A percentile compares a stretch with the other conserved stretches of the same genome.
Conservation (phyloP, 495 filamentous ascomycete genomes). For the Penicillium paradoxum region DNA sequence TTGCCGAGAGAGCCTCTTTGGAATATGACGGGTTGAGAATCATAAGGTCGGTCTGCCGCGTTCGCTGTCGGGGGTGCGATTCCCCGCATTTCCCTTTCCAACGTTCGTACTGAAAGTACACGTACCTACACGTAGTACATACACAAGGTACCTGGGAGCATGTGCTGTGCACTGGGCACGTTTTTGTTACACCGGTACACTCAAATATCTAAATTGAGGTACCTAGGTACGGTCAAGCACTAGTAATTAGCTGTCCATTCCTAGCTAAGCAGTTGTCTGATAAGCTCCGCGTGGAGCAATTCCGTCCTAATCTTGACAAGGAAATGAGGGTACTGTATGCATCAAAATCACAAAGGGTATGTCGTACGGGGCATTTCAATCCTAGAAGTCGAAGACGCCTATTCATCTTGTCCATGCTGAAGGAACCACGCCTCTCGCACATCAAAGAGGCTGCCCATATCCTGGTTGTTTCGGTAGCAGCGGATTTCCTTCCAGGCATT, state of each 20-base stretch:
- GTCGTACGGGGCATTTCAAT: neutral
- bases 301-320: neutral
- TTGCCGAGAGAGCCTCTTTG: too few relatives aligned
- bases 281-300: neutral
- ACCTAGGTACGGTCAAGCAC: neutral
- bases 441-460: conserved; percentile 52
- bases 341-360: neutral
- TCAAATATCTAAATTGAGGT: too few relatives aligned
- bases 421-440: conserved; percentile 45
- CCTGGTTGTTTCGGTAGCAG: conserved; percentile 49
- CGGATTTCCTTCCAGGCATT: conserved; percentile 53
- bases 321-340: neutral
- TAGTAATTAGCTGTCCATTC: neutral
- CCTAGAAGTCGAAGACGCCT: conserved; percentile 2
- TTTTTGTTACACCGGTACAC: too few relatives aligned
- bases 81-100: too few relatives aligned
- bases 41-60: too few relatives aligned
- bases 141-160: too few relatives aligned
- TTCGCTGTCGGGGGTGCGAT: too few relatives aligned
- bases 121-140: too few relatives aligned
- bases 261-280: neutral
- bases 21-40: too few relatives aligned
- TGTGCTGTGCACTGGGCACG: too few relatives aligned
- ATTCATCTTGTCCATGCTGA: conserved; percentile 12
- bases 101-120: too few relatives aligned